Evolutionary conservation across 2,329 filamentous ascomycete genomes (phyloP), one percentile per base, ranked within the genome.

Genomic region (Lasiodiplodia hormozganensis): DNA sequence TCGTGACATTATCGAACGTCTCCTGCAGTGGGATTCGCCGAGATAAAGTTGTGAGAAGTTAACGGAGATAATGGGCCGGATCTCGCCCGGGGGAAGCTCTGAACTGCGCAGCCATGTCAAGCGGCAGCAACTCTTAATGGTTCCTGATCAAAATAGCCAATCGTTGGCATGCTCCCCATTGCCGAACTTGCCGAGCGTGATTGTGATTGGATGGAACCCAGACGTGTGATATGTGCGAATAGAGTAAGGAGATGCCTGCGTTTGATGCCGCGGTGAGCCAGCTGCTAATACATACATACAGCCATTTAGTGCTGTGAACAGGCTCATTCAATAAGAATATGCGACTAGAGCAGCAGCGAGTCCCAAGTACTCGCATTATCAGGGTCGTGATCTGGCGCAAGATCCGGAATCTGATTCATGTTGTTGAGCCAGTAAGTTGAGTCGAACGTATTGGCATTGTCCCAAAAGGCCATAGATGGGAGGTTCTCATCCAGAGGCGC

Each of bases 401-500:
- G 60, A 21, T 64, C 60, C 18, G 60, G 47, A 1, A 64, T 64
- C 3, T 64, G 60, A 23, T 64, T 51, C 25, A 62, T 62, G 25
- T 21, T 16, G 18, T 62, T 31, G 11, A 62, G 23, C 58, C 58
- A 62, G 21, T 49, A 62, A 34, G 40, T 16, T 18, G 58, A 49
- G 40, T 62, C 58, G 18, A 62, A 62, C 11, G 40, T 51, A 11
- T 34, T 23, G 18, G 40, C 12, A 28, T 34, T 51, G 28, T 62
- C 58, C 40, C 25, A 51, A 16, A 62, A 62, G 2, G 58, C 58
- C 43, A 51, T 4, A 34, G 58, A 62, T 21, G 40, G n/a, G 23
- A 51, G 1, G 21, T 62, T 23, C 16, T 60, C 58, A 3, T 62
- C 58, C 11, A 28, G 58, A 7, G 34, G 8, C 3, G 16, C 58